Base-by-base conservation (phyloP, 805 yeast species). In the Metschnikowia kofuensis region DNA sequence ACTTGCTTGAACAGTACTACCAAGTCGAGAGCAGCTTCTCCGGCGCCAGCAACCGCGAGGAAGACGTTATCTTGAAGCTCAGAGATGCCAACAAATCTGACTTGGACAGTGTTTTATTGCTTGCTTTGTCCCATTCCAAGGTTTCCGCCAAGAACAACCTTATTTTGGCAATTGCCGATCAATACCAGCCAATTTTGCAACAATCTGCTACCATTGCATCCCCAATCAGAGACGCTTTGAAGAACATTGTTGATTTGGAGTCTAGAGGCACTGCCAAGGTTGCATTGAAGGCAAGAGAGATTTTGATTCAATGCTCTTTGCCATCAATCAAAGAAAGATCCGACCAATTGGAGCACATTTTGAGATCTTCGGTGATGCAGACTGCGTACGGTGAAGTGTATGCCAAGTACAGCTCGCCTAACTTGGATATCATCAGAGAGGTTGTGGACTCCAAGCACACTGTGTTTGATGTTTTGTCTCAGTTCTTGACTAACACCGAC, bases 291-390 rank as follows among this genome's bases (percentile, higher is more conserved):
- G 97, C 98, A 1, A 84, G 98, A 66, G 99, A 95, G 72, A 87
- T 95, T 51, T 80, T 94, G 62, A 94, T 94, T 62, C 96, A 91
- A 76, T 94, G 97, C 67, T 89, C 98, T 30, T 78, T 94, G 72
- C 99, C 99, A 35, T 90, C 98, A 4, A 85, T 90, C 54, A 84
- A 88, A 69, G 99, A 94, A 72, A 84, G 98, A 75, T 85, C 96
- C 31, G 97, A 92, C 68, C 99, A 95, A 75, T 80, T 94, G 64
- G 98, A 95, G 74, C 97, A 92, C 68, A 94, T 94, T 60, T 79
- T 94, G 69, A 84, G 89, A 68, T 83, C 95, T 9, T 84, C 97
- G 35, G 98, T 94, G 42, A 87, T 91, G 59, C 90, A 87, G 60
- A 81, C 95, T 31, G 80, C 85, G 29, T 94, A 91, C 63, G 99